These are phyloP conservation scores for Isabelozyma rhagii DNA, from an alignment of 805 yeast genomes.

Conservation along the genomic window DNA sequence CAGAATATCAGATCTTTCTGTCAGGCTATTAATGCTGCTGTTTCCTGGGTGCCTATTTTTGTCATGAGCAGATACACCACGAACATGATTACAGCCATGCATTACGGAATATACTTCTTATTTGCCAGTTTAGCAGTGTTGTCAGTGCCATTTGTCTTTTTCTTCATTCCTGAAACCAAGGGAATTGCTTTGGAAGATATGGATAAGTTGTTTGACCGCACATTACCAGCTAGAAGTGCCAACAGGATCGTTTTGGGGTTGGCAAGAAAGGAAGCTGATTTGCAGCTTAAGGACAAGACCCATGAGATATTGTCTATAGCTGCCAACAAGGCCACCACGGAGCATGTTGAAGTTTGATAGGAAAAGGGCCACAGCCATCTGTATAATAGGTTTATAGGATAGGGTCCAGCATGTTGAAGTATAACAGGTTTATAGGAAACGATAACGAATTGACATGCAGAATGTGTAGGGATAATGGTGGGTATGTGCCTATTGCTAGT, in stretches of 20 bases:
- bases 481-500: too few relatives aligned
- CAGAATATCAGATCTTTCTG: conserved; percentile 38
- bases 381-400: too few relatives aligned
- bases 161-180: conserved; percentile 36
- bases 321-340: neutral
- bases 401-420: neutral
- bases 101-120: conserved; percentile 35
- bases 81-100: conserved; percentile 32
- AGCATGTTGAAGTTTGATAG: neutral
- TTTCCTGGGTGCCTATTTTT: conserved; percentile 38
- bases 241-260: conserved; percentile 14
- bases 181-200: conserved; percentile 30
- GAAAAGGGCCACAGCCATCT: too few relatives aligned
- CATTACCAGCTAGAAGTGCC: conserved; percentile 21
- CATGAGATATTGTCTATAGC: conserved; percentile 4
- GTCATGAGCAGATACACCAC: conserved; percentile 33
- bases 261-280: conserved; percentile 8
- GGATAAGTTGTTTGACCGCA: conserved; percentile 18
- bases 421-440: too few relatives aligned
- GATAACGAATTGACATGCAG: too few relatives aligned
- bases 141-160: conserved; percentile 35
- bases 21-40: conserved; percentile 39
- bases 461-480: too few relatives aligned
- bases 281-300: conserved; percentile 12
- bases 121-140: conserved; percentile 31